Evolutionary conservation across 805 yeast genomes (phyloP), one percentile per base, ranked within the genome.

Genomic region (Brettanomyces naardenensis): DNA sequence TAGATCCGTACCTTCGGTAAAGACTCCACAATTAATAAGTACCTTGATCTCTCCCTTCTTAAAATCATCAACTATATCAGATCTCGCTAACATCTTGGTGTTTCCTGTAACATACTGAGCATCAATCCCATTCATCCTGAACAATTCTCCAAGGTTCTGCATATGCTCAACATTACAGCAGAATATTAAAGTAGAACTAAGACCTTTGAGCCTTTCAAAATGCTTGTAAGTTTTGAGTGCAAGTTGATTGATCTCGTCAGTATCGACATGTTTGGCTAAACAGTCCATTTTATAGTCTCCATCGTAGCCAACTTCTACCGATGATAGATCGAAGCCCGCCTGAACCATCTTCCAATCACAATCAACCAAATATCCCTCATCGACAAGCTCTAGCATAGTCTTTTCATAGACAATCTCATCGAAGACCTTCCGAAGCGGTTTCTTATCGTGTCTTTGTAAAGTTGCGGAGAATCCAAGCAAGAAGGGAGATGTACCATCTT

Each of bases 1-100:
- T 15, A 90, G 78, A 60, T 89, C 97, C 0, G 97, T 87, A 0
- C 97, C 97, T 56, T 89, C 97, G 0, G 95, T 89, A 48, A 90
- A 80, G 5, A 89, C 85, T 14, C 83, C 86, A 54, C 95, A 92
- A 52, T 90, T 90, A 62, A 92, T 71, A 22, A 89, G 59, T 0
- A 90, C 94, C 4, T 80, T 75, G 15, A 85, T 66, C 13, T 68
- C 53, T 0, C 92, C 88, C 0, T 59, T 47, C 43, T 67, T 70
- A 53, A 89, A 90, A 26, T 72, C 78, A 5, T 62, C 57, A 2
- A 88, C 58, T 0, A 76, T 65, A 3, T 56, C 50, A 13, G 61
- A 68, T 29, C 97, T 64, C 29, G 71, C 76, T 5, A 54, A 51
- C 15, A 62, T 58, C 4, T 65, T 64, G 1, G 95, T 84, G 11